Conservation (phyloP, 306 rosid genomes). For the Pueraria montana region DNA sequence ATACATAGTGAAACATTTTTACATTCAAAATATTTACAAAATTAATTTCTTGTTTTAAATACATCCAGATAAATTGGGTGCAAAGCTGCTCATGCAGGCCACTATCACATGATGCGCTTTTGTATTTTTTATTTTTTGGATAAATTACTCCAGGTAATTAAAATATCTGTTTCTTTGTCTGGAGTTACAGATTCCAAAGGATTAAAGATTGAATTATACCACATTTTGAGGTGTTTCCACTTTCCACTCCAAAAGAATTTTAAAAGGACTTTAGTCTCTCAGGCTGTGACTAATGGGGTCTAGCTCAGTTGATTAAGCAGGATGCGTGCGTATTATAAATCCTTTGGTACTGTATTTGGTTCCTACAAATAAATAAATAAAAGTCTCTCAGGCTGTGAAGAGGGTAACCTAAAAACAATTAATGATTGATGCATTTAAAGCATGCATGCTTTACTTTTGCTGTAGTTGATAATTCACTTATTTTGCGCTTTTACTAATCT, state of each 20-base stretch:
- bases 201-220: not conserved
- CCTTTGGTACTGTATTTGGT: too few relatives aligned
- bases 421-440: not conserved
- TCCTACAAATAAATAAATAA: too few relatives aligned
- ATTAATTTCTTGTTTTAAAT: not conserved
- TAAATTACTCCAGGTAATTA: not conserved
- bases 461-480: too few relatives aligned
- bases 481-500: too few relatives aligned
- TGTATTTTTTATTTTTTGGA: not conserved
- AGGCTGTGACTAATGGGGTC: too few relatives aligned
- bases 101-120: not conserved
- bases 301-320: too few relatives aligned
- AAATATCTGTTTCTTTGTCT: not conserved
- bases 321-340: too few relatives aligned
- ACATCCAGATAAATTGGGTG: not conserved
- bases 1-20: not conserved
- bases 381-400: not conserved
- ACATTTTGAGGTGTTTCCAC: not conserved
- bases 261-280: not conserved
- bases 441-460: too few relatives aligned
- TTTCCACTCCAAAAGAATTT: not conserved
- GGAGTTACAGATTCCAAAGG: not conserved
- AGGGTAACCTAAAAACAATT: not conserved
- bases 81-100: not conserved
- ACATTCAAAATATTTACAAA: not conserved